A percentile compares a stretch with the other conserved stretches of the same genome.
These are phyloP conservation scores for Elongisporangium anandrum DNA, from an alignment of 352 stramenopile genomes.

Conservation along the genomic window DNA sequence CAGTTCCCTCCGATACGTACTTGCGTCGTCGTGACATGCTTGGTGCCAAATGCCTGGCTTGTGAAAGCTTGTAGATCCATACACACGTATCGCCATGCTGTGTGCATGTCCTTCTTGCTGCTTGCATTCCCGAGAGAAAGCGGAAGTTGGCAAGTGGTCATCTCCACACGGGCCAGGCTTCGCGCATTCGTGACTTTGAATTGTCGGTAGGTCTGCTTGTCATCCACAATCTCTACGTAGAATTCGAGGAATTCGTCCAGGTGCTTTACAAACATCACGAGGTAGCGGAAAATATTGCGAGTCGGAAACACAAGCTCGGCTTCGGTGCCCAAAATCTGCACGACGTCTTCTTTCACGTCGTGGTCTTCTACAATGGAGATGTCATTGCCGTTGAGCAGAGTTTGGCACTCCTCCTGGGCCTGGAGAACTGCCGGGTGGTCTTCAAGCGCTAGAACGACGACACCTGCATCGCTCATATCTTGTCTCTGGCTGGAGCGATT, in stretches of 20 bases:
- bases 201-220: conserved; percentile 56
- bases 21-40: conserved; percentile 68
- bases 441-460: conserved; percentile 34
- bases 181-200: conserved; percentile 68
- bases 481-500: conserved; percentile 6
- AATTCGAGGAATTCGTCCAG: conserved; percentile 73
- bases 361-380: conserved; percentile 67
- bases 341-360: conserved; percentile 72
- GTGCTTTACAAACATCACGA: conserved; percentile 83
- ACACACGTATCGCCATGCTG: conserved; percentile 69
- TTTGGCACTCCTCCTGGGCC: conserved; percentile 56
- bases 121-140: conserved; percentile 30
- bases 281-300: conserved; percentile 70
- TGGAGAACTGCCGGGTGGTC: conserved; percentile 46
- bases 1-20: conserved; percentile 61
- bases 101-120: not conserved
- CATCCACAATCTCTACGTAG: conserved; percentile 62
- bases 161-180: conserved; percentile 58
- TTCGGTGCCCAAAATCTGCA: conserved; percentile 65
- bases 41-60: conserved; percentile 57
- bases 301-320: conserved; percentile 66
- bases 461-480: conserved; percentile 7
- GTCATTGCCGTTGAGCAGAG: conserved; percentile 60
- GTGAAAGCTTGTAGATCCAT: conserved; percentile 74
- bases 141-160: conserved; percentile 49